Percentiles rank a stretch among this genome's conserved stretches.
These are phyloP conservation scores for Handroanthus guayacan DNA, from an alignment of 257 asterid genomes.

Conservation along the genomic window DNA sequence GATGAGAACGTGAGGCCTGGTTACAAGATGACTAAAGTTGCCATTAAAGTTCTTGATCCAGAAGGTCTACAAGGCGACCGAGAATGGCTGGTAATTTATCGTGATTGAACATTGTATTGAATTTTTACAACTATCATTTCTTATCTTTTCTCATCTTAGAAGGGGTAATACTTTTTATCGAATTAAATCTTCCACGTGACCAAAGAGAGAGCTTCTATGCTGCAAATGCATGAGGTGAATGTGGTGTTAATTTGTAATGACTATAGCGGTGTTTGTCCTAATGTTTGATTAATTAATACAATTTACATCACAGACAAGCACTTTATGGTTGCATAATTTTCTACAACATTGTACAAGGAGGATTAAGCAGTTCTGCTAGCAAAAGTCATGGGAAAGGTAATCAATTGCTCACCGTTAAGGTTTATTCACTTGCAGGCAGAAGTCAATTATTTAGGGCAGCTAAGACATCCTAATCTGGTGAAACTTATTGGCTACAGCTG, in stretches of 20 bases:
- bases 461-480: constrained; percentile 84
- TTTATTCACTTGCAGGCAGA: constrained; percentile 73
- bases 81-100: constrained; percentile 87
- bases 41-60: constrained; percentile 92
- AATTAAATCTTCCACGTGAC: too few species aligned
- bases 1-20: constrained; percentile 75
- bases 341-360: too few species aligned
- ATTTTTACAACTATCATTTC: neutral
- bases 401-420: constrained; percentile 37
- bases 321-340: too few species aligned
- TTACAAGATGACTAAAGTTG: constrained; percentile 67
- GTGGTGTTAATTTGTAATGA: too few species aligned
- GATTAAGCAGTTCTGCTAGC: too few species aligned
- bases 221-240: neutral
- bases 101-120: neutral
- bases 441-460: constrained; percentile 89
- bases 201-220: too few species aligned
- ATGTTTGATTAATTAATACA: too few species aligned
- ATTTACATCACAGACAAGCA: too few species aligned
- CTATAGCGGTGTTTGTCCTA: too few species aligned
- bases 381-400: too few species aligned
- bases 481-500: constrained; percentile 92
- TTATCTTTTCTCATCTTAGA: neutral
- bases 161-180: constrained; percentile 1
- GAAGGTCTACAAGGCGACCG: constrained; percentile 96